A percentile compares a stretch with the other conserved stretches of the same genome.
Conservation (phyloP, 2,329 filamentous ascomycete species). For the Neofusicoccum cordaticola region DNA sequence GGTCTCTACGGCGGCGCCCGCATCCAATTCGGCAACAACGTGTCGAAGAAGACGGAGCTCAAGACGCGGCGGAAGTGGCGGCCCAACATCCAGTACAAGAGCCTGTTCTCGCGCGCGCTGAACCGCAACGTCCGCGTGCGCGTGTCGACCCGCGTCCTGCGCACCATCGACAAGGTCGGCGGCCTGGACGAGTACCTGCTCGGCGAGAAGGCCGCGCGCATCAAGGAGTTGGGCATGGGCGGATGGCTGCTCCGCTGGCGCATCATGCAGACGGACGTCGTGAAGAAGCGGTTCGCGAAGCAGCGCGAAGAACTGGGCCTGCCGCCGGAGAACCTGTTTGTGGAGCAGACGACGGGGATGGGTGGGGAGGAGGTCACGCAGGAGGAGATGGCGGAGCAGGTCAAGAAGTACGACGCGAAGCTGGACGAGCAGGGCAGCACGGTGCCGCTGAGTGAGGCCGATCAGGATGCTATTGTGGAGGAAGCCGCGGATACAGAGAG, state of each 20-base stretch:
- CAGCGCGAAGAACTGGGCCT: conserved; percentile 68
- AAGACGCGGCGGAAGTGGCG: conserved; percentile 73
- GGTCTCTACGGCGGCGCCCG: conserved; percentile 69
- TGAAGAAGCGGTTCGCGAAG: conserved; percentile 63
- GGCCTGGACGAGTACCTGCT: conserved; percentile 90
- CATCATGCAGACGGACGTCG: conserved; percentile 72
- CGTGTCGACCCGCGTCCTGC: conserved; percentile 64
- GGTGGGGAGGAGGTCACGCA: conserved; percentile 26
- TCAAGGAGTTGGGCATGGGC: conserved; percentile 82
- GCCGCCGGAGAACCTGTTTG: conserved; percentile 41
- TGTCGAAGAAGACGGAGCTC: conserved; percentile 64
- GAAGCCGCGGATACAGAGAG: neutral
- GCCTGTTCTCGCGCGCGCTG: conserved; percentile 63
- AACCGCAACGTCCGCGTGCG: conserved; percentile 63
- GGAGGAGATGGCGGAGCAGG: conserved; percentile 5
- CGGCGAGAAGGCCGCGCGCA: conserved; percentile 68
- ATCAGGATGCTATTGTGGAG: neutral
- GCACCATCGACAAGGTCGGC: conserved; percentile 74
- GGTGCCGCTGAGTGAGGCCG: neutral
- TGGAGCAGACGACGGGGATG: conserved; percentile 25
- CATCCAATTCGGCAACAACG: conserved; percentile 77
- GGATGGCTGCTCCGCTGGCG: conserved; percentile 91
- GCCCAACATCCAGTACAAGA: conserved; percentile 68
- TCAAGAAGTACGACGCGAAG: neutral
- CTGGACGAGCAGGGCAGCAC: conserved; percentile 6